Evolutionary conservation across 192 early-diverging fungal species (phyloP), one percentile per base, ranked within the genome.

Genomic region (Backusella liffmaniae): DNA sequence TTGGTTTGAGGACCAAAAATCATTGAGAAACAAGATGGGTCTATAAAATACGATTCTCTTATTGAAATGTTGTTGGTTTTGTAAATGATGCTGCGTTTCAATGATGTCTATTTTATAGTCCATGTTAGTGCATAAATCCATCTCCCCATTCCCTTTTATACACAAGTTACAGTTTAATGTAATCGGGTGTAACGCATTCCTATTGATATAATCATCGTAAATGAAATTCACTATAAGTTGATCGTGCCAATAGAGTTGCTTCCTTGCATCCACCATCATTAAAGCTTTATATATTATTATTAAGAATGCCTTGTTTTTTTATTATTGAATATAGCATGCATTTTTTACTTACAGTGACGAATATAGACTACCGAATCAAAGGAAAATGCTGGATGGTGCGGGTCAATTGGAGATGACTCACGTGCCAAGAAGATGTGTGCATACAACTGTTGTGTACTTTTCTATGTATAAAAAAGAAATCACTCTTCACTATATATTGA

Each of bases 1-100:
- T 18, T 94, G 90, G 16, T 75, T 72, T 21, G 95, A 77, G 62
- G 89, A 76, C 95, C 94, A 97, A 71, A 97, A 97, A 70, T 95
- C 93, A 74, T 97, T 95, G 5, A 85, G 83, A 70, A 85, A 91
- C 44, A 95, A 82, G 32, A 91, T 78, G 4, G 96, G 96, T 46
- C 86, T 84, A 77, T 90, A 94, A 76, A 80, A 88, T 44, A 85
- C 83, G 41, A 73, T 34, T 46, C 82, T 76, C 37, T 84, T 62
- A 15, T 62, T 62, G n/a, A 62, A 62, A 62, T 62, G 56, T 4
- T 62, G 56, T 62, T 62, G 56, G 12, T 62, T 62, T 26, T 62
- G 56, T 26, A 59, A 37, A 37, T 35, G 67, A 37, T 37, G 35
- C 35, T 68, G 67, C 10, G 34, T 68, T 12, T 68, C 36, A 41